Percentiles rank a stretch among this genome's conserved stretches.
Conservation (phyloP, 331 rosid species). For the Malus hybrid region DNA sequence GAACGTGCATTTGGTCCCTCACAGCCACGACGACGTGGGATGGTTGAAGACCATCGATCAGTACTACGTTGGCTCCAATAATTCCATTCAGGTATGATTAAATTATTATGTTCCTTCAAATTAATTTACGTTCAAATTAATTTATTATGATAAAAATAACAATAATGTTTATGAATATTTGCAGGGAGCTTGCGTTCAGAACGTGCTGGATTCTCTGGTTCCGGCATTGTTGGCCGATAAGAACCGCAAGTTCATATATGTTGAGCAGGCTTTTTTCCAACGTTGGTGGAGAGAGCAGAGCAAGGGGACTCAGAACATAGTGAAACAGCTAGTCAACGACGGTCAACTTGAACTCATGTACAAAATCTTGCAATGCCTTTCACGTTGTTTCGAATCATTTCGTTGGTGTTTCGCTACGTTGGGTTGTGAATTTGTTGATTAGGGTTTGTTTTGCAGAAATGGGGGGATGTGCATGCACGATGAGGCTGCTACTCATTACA, state of each 20-base stretch:
- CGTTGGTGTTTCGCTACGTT: too few relatives aligned
- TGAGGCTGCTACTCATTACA: slow-evolving; percentile 69
- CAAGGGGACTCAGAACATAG: slow-evolving; percentile 31
- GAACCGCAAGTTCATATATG: slow-evolving; percentile 76
- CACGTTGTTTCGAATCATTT: background rate
- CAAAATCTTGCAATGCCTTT: background rate
- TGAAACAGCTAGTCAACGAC: slow-evolving; percentile 49
- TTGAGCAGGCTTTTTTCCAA: slow-evolving; percentile 60
- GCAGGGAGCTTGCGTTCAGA: slow-evolving; percentile 72
- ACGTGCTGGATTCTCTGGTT: slow-evolving; percentile 63
- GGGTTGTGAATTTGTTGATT: background rate
- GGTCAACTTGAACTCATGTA: slow-evolving; percentile 80
- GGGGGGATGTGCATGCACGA: slow-evolving; percentile 87
- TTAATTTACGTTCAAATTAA: background rate
- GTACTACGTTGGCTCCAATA: slow-evolving; percentile 79
- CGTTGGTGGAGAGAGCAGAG: slow-evolving; percentile 73
- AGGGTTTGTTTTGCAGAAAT: slow-evolving; percentile 40
- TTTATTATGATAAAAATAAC: background rate
- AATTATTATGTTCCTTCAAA: background rate
- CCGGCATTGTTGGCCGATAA: slow-evolving; percentile 61
- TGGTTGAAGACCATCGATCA: slow-evolving; percentile 84
- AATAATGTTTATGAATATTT: background rate
- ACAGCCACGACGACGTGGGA: slow-evolving; percentile 71
- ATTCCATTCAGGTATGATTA: slow-evolving; percentile 48
- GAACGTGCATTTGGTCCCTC: slow-evolving; percentile 74